A percentile compares a stretch with the other conserved stretches of the same genome.
phyloP scores from a whole-genome alignment of 345 rosid species.

The Heritiera fomes region DNA sequence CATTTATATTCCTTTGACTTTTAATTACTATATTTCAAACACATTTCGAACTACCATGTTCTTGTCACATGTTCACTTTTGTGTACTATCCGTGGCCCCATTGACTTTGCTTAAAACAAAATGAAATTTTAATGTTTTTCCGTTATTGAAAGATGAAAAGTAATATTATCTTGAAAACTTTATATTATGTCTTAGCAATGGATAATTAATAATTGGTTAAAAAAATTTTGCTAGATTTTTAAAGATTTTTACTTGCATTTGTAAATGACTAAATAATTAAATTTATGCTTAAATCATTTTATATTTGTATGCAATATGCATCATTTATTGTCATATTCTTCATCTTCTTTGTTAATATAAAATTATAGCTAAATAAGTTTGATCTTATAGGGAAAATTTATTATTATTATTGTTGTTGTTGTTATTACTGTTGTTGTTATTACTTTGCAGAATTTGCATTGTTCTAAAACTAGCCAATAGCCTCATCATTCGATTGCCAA shows the following conservation, averaged over 20 bases:
- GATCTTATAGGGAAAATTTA: no score
- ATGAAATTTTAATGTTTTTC: background rate
- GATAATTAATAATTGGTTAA: background rate
- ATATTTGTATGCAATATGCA: no score
- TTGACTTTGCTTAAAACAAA: slow-evolving; percentile 3
- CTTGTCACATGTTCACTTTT: background rate
- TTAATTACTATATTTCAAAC: no score
- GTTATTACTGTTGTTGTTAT: no score
- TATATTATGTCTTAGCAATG: background rate
- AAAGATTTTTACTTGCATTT: background rate
- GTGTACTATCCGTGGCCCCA: background rate
- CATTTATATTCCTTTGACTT: no score
- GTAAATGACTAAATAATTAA: background rate
- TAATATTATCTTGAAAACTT: background rate
- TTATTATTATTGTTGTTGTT: no score
- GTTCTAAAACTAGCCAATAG: no score
- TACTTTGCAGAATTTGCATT: no score
- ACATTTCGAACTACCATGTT: background rate
- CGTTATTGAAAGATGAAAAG: background rate
- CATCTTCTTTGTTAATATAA: no score
- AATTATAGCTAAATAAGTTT: no score
- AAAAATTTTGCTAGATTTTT: background rate
- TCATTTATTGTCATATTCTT: no score
- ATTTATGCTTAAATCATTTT: background rate
- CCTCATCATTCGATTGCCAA: no score